Base-by-base conservation (phyloP, 2,329 filamentous ascomycete genomes). In the Colletotrichum sp. region DNA sequence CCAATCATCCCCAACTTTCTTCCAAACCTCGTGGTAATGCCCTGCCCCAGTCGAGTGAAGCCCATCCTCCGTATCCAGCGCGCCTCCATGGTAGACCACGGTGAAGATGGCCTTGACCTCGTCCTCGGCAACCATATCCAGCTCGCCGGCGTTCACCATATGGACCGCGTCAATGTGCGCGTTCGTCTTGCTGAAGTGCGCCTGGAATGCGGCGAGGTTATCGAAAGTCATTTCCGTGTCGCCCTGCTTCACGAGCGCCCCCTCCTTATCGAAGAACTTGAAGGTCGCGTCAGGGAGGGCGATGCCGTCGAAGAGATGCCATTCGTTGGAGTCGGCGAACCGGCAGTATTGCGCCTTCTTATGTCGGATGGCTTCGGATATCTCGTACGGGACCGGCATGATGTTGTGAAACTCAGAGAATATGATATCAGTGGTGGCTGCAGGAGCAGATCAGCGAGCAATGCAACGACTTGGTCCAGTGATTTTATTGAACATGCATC, bases 291-390 rank as follows among this genome's bases (percentile, higher is more conserved):
- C 8, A n/a, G 77, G 76, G 6, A 78, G 76, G 13, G 68, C 48
- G 67, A 78, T 71, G 12, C 21, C 48, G 67, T 66, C 59, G 30
- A 77, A 77, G 66, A 68, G 69, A 16, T 76, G 57, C 65, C 57
- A 71, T 16, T 76, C 63, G 48, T 43, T 34, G 16, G 65, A 59
- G 69, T 78, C 77, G n/a, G 76, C 70, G 64, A 69, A 71, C 26
- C 64, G 76, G 73, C 76, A 78, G 61, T 78, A 78, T 8, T 34
- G 73, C 4, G 68, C 55, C 70, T 77, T 77, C 26, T 78, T 78
- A 70, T 76, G 76, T 10, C 73, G 76, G 64, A 76, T 78, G 34
- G 69, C 67, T n/a, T 76, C 70, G 10, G 77, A 74, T 30, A 28
- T 39, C 34, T 77, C 76, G 26, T 71, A 28, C 15, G 72, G 67